Evolutionary conservation across 169 alveolate genomes (phyloP).

Genomic region (Plasmodium inui): DNA sequence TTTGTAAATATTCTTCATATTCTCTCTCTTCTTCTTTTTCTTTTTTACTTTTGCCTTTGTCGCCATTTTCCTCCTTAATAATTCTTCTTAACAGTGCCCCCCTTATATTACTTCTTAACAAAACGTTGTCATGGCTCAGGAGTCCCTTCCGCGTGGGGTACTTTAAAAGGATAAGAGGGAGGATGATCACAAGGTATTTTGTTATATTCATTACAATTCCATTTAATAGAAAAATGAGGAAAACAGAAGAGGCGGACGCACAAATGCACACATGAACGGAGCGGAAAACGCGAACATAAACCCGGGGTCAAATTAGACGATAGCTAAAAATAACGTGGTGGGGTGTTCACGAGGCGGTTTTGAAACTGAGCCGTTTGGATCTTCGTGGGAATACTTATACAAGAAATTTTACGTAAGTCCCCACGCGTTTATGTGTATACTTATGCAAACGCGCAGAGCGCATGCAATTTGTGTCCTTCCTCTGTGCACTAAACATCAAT

Average conservation of each 20-base stretch:
- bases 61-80: conserved; percentile 15
- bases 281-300: neutral
- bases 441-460: neutral
- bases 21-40: conserved; percentile 28
- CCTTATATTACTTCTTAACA: neutral
- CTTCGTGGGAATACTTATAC: neutral
- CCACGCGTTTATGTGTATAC: neutral
- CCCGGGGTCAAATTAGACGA: neutral
- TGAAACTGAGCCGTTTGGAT: neutral
- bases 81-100: conserved; percentile 6
- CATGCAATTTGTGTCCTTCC: neutral
- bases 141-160: neutral
- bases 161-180: conserved; percentile 18
- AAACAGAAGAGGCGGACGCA: conserved; percentile 1
- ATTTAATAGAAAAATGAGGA: conserved; percentile 40
- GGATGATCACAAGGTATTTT: conserved; percentile 21
- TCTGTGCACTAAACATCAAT: neutral
- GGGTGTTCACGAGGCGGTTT: neutral
- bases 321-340: neutral
- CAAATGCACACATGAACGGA: neutral
- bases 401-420: neutral
- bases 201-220: conserved; percentile 67
- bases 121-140: neutral
- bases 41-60: neutral
- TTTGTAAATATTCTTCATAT: conserved; percentile 19